Evolutionary conservation across 2,329 filamentous ascomycete genomes (phyloP), one percentile per base, ranked within the genome.

Genomic region (Polytolypa hystricis): DNA sequence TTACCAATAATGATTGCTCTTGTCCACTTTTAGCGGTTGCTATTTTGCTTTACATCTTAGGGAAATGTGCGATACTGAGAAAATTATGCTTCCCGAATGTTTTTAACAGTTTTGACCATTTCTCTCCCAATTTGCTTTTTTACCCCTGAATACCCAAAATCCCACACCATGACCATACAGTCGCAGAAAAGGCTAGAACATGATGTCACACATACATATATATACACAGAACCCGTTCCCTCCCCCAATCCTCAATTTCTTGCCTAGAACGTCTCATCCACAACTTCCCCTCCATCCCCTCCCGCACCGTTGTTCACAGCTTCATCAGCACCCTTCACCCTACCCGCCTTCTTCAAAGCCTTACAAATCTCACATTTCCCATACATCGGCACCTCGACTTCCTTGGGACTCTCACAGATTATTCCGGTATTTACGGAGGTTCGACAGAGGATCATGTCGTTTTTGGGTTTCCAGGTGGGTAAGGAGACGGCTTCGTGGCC

Each of bases 1-100:
- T 14, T 74, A 70, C 44, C 60, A 59, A 30, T 57, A 49, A 37
- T 55, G 38, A 51, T 35, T 31, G 20, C 21, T 34, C 8, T 30
- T 28, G 12, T 21, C 25, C 17, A 17, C 10, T 38, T 23, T 26
- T 16, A 11, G 16, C 18, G 7, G 31, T 27, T 7, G 40, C 38
- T 33, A 38, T 30, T 9, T 32, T 18, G 12, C 40, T 35, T 16
- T 37, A 39, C 20, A 30, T 30, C 33, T 37, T n/a, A 11, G 9
- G 28, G 10, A 30, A 6, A 19, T 14, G n/a, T 21, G 5, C 23
- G 12, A 26, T n/a, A 8, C 16, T 16, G 10, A 17, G 18, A 5
- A 17, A 16, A 38, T 8, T 11, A 14, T 27, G 5, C 19, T 10
- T 3, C 5, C 12, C 19, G 17, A 21, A n/a, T 21, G 18, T 12